Evolutionary conservation across 345 rosid genomes (phyloP).

Genomic region (Syzygium aqueum): DNA sequence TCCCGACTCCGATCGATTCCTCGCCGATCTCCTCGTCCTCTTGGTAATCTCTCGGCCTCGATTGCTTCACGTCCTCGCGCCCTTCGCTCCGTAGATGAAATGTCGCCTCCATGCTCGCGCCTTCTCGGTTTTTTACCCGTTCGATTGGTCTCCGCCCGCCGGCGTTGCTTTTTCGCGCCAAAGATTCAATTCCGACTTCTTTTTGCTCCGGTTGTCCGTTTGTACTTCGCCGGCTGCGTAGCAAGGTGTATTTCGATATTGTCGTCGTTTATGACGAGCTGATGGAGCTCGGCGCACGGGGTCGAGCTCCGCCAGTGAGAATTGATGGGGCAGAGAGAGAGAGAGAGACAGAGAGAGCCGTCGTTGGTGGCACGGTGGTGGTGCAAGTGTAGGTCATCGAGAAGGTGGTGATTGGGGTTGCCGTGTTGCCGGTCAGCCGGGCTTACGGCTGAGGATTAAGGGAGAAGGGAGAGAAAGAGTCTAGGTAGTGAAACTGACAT

Average conservation of each 20-base stretch:
- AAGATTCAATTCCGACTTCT: neutral
- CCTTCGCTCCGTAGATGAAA: neutral
- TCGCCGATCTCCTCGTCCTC: conserved; percentile 48
- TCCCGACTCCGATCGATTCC: conserved; percentile 44
- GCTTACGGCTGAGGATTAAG: neutral
- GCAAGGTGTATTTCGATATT: neutral
- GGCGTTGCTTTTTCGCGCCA: neutral
- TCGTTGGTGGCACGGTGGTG: neutral
- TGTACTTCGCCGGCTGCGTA: neutral
- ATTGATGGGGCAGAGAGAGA: neutral
- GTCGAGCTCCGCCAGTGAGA: neutral
- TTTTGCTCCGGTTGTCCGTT: neutral
- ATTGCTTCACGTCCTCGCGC: neutral
- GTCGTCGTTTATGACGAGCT: neutral
- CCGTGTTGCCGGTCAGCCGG: neutral
- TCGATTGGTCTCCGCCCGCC: neutral
- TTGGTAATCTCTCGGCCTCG: conserved; percentile 23
- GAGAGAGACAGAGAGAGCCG: neutral
- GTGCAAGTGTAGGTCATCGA: neutral
- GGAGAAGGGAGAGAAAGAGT: neutral
- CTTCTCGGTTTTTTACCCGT: neutral
- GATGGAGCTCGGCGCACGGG: neutral
- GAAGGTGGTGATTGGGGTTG: neutral
- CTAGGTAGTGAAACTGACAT: neutral
- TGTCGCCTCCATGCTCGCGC: neutral